Percentiles rank a stretch among this genome's conserved stretches.
phyloP scores from a whole-genome alignment of 306 rosid genomes.

The Fragaria vesca region DNA sequence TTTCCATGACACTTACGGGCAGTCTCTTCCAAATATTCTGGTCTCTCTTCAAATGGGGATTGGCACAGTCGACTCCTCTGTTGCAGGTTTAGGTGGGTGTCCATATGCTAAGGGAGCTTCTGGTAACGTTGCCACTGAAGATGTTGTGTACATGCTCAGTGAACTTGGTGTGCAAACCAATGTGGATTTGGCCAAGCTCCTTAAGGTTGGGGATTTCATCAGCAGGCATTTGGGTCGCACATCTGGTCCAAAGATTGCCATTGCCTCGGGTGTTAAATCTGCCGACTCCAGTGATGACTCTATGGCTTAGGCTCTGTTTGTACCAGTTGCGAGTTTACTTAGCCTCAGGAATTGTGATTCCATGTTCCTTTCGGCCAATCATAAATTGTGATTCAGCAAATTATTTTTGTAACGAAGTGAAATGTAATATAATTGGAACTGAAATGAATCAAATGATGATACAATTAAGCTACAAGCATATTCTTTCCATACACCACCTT shows the following conservation, averaged over 20 bases:
- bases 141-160: conserved; percentile 87
- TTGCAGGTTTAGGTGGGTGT: conserved; percentile 69
- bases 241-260: conserved; percentile 71
- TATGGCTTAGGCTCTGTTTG: conserved; percentile 38
- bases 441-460: no score
- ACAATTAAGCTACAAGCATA: neutral
- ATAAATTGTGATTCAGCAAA: neutral
- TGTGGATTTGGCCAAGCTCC: conserved; percentile 71
- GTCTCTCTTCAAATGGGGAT: conserved; percentile 80
- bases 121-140: conserved; percentile 85
- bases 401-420: neutral
- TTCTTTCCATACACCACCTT: neutral
- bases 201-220: conserved; percentile 79
- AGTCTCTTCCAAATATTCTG: conserved; percentile 79
- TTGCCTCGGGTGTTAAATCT: conserved; percentile 55
- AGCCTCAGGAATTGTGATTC: neutral
- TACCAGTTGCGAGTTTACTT: neutral
- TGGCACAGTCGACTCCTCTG: conserved; percentile 53
- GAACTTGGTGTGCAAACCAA: conserved; percentile 79
- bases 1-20: conserved; percentile 94
- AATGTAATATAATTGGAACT: neutral
- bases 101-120: conserved; percentile 79
- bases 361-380: neutral
- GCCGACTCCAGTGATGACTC: conserved; percentile 37
- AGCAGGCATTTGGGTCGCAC: conserved; percentile 64